Evolutionary conservation across 768 basidiomycete species (phyloP).

Genomic region (Lepiota subincarnata): DNA sequence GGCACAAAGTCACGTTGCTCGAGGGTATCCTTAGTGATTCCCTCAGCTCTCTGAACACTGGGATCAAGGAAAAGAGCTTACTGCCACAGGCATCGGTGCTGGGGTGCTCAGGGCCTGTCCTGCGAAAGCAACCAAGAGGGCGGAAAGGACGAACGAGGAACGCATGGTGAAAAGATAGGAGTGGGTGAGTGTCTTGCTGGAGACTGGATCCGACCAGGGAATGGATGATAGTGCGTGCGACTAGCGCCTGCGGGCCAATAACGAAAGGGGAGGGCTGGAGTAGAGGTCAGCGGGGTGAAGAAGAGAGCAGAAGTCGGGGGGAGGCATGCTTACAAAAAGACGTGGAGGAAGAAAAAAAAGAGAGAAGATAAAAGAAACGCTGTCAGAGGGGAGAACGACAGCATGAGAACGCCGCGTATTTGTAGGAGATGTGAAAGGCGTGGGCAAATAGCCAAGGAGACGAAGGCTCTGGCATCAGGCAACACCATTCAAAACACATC

Average conservation of each 20-base stretch:
- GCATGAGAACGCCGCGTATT: conserved; percentile 16
- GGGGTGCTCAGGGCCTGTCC: conserved; percentile 40
- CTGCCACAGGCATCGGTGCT: conserved; percentile 40
- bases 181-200: conserved; percentile 1
- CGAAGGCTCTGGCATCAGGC: neutral
- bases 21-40: conserved; percentile 14
- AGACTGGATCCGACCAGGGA: conserved; percentile 3
- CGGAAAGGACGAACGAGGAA: conserved; percentile 32
- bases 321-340: conserved; percentile 10
- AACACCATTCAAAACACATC: neutral
- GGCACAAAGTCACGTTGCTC: conserved; percentile 19
- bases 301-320: neutral
- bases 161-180: conserved; percentile 37
- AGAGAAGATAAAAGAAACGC: conserved; percentile 14
- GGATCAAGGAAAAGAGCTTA: conserved; percentile 20
- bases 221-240: conserved; percentile 18
- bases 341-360: conserved; percentile 16
- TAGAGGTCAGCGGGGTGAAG: conserved; percentile 18
- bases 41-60: neutral
- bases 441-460: conserved; percentile 10
- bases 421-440: conserved; percentile 6
- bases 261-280: conserved; percentile 15
- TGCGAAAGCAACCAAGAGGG: conserved; percentile 39
- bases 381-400: conserved; percentile 13
- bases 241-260: conserved; percentile 28